These are phyloP conservation scores for Agaricus blazei DNA, from an alignment of 768 basidiomycete genomes.

Conservation along the genomic window DNA sequence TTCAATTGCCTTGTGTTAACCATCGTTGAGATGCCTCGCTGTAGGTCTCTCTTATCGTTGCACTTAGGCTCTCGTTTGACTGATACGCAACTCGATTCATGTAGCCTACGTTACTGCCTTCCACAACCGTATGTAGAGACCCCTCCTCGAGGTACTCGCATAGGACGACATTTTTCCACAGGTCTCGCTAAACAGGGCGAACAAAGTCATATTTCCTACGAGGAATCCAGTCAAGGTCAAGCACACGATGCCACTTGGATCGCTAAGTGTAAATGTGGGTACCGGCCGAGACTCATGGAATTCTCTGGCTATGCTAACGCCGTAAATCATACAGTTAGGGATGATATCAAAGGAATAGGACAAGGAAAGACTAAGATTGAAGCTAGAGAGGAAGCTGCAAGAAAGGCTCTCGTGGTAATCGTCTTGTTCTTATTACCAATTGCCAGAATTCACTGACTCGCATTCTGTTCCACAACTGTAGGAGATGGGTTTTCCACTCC, in stretches of 20 bases:
- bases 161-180: not conserved
- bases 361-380: conserved; percentile 34
- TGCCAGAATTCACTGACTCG: not conserved
- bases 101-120: conserved; percentile 26
- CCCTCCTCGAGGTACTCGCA: not conserved
- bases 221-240: conserved; percentile 34
- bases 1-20: too few relatives aligned
- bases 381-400: conserved; percentile 47
- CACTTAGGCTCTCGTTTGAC: too few relatives aligned
- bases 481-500: conserved; percentile 2
- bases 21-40: too few relatives aligned
- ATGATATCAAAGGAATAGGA: conserved; percentile 42
- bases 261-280: conserved; percentile 52
- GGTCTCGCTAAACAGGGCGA: conserved; percentile 2
- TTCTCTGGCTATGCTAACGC: not conserved
- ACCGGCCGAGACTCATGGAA: not conserved
- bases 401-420: conserved; percentile 34
- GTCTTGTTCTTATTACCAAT: not conserved
- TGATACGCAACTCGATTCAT: conserved; percentile 4
- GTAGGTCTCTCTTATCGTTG: too few relatives aligned
- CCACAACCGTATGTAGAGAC: conserved; percentile 41
- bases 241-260: conserved; percentile 43
- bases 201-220: conserved; percentile 30
- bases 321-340: conserved; percentile 32
- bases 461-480: not conserved